phyloP scores from a whole-genome alignment of 2,329 filamentous ascomycete genomes.

The Alternaria gansuensis region DNA sequence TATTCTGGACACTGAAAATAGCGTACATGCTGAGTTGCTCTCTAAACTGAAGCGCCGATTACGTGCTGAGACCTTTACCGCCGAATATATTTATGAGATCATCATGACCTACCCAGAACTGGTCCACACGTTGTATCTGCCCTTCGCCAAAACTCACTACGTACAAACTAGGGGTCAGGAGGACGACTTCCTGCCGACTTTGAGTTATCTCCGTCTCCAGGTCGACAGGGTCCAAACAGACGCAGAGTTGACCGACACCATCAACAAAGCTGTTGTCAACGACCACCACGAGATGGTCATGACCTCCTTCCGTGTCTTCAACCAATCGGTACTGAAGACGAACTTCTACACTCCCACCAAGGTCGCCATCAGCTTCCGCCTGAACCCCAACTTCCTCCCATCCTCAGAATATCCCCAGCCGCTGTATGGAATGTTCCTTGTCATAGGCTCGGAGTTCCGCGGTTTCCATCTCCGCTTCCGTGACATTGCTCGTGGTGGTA shows the following conservation, averaged over 20 bases:
- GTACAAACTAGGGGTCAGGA: constrained; percentile 70
- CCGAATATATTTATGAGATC: constrained; percentile 97
- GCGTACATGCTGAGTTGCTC: constrained; percentile 83
- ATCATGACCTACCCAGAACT: constrained; percentile 89
- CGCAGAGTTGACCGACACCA: constrained; percentile 51
- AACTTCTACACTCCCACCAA: constrained; percentile 99
- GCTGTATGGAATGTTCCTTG: constrained; percentile 97
- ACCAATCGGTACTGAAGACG: constrained; percentile 91
- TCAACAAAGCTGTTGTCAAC: constrained; percentile 63
- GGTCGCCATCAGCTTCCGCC: constrained; percentile 94
- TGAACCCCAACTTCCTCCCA: constrained; percentile 89
- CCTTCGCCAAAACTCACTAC: constrained; percentile 89
- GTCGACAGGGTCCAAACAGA: constrained; percentile 66
- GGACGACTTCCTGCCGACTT: constrained; percentile 74
- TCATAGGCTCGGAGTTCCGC: constrained; percentile 95
- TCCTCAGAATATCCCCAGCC: constrained; percentile 91
- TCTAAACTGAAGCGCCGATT: constrained; percentile 95
- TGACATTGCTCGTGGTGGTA: constrained; percentile 95
- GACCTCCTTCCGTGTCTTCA: constrained; percentile 96
- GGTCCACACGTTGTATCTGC: constrained; percentile 86
- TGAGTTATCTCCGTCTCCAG: constrained; percentile 72
- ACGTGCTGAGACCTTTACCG: constrained; percentile 95
- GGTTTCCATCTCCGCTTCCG: constrained; percentile 98
- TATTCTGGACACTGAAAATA: constrained; percentile 82
- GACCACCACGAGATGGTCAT: constrained; percentile 99